Conservation (phyloP, 768 basidiomycete genomes). For the Suillus fuscotomentosus region DNA sequence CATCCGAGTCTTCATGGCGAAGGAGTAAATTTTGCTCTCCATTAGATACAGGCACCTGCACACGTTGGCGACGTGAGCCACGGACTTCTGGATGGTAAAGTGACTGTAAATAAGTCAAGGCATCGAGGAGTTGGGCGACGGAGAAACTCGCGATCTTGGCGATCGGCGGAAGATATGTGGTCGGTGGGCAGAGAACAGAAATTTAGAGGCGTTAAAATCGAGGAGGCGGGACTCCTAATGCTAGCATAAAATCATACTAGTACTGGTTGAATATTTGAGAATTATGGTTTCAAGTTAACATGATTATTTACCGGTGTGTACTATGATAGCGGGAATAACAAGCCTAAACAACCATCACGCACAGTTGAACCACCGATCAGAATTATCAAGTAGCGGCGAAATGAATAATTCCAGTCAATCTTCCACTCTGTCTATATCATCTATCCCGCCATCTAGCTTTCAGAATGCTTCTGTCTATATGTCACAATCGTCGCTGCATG, state of each 20-base stretch:
- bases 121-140: too few species aligned
- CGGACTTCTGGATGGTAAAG: too few species aligned
- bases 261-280: background rate
- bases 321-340: background rate
- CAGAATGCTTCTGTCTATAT: too few species aligned
- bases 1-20: conserved; percentile 2
- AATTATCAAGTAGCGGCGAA: too few species aligned
- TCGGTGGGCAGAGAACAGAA: conserved; percentile 36
- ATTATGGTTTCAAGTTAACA: background rate
- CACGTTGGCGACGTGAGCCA: background rate
- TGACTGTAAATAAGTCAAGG: too few species aligned
- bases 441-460: too few species aligned
- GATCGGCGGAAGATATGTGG: conserved; percentile 44
- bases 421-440: too few species aligned
- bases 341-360: background rate
- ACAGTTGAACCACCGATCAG: too few species aligned
- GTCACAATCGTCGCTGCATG: too few species aligned
- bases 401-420: too few species aligned
- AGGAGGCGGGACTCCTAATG: too few species aligned
- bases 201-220: background rate
- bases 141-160: too few species aligned
- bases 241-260: conserved; percentile 4
- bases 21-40: background rate
- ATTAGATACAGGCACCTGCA: background rate
- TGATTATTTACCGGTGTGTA: conserved; percentile 2